These are phyloP conservation scores for Ramaria rubella DNA, from an alignment of 768 basidiomycete genomes.

Conservation along the genomic window DNA sequence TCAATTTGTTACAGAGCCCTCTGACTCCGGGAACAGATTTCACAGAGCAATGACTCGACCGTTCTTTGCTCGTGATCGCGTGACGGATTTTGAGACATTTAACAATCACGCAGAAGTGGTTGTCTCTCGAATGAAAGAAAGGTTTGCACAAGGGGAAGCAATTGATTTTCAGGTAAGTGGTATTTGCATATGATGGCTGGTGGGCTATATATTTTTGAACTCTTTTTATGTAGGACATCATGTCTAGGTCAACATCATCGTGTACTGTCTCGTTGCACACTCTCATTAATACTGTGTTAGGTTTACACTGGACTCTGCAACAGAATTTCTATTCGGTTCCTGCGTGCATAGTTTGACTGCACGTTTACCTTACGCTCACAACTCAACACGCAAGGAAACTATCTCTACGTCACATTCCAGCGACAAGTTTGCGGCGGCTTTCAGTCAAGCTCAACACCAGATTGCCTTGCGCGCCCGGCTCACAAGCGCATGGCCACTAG, in stretches of 20 bases:
- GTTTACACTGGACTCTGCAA: constrained; percentile 34
- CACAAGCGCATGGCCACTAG: constrained; percentile 36
- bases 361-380: constrained; percentile 34
- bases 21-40: constrained; percentile 25
- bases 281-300: not conserved
- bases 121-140: not conserved
- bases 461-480: constrained; percentile 23
- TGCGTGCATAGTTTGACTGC: constrained; percentile 34
- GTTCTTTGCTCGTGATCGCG: constrained; percentile 21
- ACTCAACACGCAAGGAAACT: constrained; percentile 12
- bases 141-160: constrained; percentile 4
- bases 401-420: not conserved
- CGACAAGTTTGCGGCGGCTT: constrained; percentile 29
- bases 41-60: constrained; percentile 22
- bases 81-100: constrained; percentile 10
- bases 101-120: constrained; percentile 4
- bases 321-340: constrained; percentile 46
- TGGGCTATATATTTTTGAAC: not conserved
- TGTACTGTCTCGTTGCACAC: not conserved
- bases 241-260: not conserved
- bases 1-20: not conserved
- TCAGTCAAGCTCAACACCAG: constrained; percentile 27
- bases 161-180: constrained; percentile 9
- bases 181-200: not conserved
- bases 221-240: not conserved